Conservation (phyloP, 2,329 filamentous ascomycete genomes). For the Phaeosphaeria sp. region DNA sequence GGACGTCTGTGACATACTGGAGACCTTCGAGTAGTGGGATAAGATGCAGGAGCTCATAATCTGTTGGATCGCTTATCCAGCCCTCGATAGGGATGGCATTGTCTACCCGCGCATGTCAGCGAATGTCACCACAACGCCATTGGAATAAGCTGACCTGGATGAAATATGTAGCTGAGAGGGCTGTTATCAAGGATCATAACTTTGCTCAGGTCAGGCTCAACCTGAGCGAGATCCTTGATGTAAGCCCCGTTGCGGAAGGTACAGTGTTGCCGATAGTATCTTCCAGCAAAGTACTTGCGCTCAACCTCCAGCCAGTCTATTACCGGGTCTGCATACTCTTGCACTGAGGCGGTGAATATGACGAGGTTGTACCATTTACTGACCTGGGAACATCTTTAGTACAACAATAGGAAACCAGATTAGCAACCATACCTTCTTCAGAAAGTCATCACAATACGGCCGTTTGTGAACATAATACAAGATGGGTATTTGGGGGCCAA, state of each 20-base stretch:
- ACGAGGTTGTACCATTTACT: constrained; percentile 99
- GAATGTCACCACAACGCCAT: constrained; percentile 4
- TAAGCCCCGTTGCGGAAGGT: constrained; percentile 95
- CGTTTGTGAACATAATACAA: constrained; percentile 99
- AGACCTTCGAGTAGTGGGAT: constrained; percentile 91
- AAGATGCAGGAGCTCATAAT: constrained; percentile 91
- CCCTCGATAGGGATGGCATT: constrained; percentile 99
- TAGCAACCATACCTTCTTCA: constrained; percentile 72
- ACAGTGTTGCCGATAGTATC: constrained; percentile 97
- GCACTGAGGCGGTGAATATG: constrained; percentile 94
- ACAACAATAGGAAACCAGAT: constrained; percentile 3
- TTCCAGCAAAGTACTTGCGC: constrained; percentile 90
- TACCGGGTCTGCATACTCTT: constrained; percentile 97
- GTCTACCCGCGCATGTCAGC: constrained; percentile 63
- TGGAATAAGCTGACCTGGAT: constrained; percentile 75
- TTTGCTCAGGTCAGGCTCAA: constrained; percentile 95
- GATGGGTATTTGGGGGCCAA: constrained; percentile 91
- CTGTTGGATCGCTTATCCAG: constrained; percentile 98
- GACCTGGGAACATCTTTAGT: constrained; percentile 60
- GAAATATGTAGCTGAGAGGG: constrained; percentile 97
- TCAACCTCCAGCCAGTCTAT: constrained; percentile 99
- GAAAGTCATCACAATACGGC: constrained; percentile 94
- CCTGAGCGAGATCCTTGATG: constrained; percentile 95
- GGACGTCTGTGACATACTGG: constrained; percentile 95
- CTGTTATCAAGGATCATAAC: constrained; percentile 99